These are phyloP conservation scores for Chiua virens DNA, from an alignment of 768 basidiomycete species.

Conservation along the genomic window DNA sequence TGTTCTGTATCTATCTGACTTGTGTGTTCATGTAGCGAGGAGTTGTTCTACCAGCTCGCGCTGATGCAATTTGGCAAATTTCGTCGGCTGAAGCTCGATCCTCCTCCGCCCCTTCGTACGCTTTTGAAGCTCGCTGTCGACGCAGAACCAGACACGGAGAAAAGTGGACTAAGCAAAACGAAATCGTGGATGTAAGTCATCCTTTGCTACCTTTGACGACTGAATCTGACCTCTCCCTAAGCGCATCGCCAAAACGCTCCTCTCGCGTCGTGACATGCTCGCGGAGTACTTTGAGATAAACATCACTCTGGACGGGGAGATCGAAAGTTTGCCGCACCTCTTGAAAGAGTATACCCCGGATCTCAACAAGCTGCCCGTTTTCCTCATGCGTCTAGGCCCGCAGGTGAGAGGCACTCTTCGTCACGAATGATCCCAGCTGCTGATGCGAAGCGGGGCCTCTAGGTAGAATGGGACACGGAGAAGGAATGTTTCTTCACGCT, in stretches of 20 bases:
- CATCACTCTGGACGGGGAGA: constrained; percentile 62
- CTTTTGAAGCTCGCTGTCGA: constrained; percentile 83
- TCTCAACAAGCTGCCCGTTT: constrained; percentile 83
- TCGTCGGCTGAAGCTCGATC: constrained; percentile 74
- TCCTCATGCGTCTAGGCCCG: constrained; percentile 91
- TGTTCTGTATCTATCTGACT: background rate
- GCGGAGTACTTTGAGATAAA: constrained; percentile 85
- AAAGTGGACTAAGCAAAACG: constrained; percentile 54
- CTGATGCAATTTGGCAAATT: constrained; percentile 89
- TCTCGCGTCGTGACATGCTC: constrained; percentile 76
- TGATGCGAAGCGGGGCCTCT: background rate
- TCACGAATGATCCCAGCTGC: background rate
- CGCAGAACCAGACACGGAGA: constrained; percentile 48
- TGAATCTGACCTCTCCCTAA: constrained; percentile 26
- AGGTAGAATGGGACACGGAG: constrained; percentile 92
- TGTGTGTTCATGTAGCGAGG: constrained; percentile 56
- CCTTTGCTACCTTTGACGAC: too few relatives aligned
- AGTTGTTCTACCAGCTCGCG: constrained; percentile 92
- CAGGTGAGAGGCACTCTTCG: constrained; percentile 49
- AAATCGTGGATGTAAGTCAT: constrained; percentile 68
- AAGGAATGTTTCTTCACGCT: constrained; percentile 83
- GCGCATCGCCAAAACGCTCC: constrained; percentile 64
- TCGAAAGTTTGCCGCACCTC: constrained; percentile 81
- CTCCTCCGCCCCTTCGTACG: constrained; percentile 69
- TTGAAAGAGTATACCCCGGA: constrained; percentile 89